These are phyloP conservation scores for Phytophthora pluvialis DNA, from an alignment of 352 stramenopile genomes.

Conservation along the genomic window DNA sequence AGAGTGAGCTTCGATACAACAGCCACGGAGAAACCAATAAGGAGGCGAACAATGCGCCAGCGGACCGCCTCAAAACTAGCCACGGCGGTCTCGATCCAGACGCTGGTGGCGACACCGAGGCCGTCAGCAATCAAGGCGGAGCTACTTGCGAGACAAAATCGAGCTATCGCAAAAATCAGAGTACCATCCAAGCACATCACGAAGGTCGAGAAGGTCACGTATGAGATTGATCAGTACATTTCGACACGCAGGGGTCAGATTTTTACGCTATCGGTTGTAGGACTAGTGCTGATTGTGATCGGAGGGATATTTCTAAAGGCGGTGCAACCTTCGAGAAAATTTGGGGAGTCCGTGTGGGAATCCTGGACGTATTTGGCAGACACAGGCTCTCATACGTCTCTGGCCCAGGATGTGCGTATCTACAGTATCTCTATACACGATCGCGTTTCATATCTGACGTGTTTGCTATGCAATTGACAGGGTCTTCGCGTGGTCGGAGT, in stretches of 20 bases:
- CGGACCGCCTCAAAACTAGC: slow-evolving; percentile 25
- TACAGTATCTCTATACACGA: not conserved
- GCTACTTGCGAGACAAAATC: slow-evolving; percentile 31
- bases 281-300: slow-evolving; percentile 51
- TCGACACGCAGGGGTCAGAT: slow-evolving; percentile 66
- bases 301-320: slow-evolving; percentile 54
- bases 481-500: slow-evolving; percentile 53
- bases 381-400: slow-evolving; percentile 48
- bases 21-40: slow-evolving; percentile 3
- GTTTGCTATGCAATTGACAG: slow-evolving; percentile 11
- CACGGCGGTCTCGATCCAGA: slow-evolving; percentile 20
- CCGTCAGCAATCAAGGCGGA: slow-evolving; percentile 21
- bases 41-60: slow-evolving; percentile 22
- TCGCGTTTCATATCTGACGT: too few species aligned
- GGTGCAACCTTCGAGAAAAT: slow-evolving; percentile 35
- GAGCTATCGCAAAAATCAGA: slow-evolving; percentile 29
- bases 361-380: slow-evolving; percentile 74
- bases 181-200: slow-evolving; percentile 40
- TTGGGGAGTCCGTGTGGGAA: slow-evolving; percentile 61
- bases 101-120: slow-evolving; percentile 2
- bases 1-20: slow-evolving; percentile 30
- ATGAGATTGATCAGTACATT: slow-evolving; percentile 69
- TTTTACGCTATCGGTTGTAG: slow-evolving; percentile 46
- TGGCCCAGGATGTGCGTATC: slow-evolving; percentile 38
- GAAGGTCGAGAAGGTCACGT: slow-evolving; percentile 46